Evolutionary conservation across 2,329 filamentous ascomycete genomes (phyloP), one percentile per base, ranked within the genome.

Genomic region (Scedosporium apiospermum): DNA sequence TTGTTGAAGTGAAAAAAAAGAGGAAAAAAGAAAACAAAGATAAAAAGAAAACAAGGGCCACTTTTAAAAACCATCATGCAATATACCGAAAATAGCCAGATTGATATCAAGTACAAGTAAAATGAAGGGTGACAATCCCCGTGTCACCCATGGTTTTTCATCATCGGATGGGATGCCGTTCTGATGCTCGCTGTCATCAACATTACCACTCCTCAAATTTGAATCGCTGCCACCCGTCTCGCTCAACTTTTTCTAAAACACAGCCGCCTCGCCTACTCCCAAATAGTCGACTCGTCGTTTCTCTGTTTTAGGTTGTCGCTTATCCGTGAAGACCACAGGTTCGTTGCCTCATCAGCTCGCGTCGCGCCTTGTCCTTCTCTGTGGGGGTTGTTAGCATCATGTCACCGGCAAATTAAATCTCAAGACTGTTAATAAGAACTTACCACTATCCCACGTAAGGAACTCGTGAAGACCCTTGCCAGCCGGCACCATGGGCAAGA

Each of bases 401-500:
- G 38, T 27, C 38, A 57, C 3, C 1, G 26, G 16, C 23, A 2
- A 26, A 57, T 46, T 5, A 49, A 46, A 9, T 23, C 9, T 14
- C 3, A 30, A n/a, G 18, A 34, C 21, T 16, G 30, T 7, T 6
- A 51, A 16, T 10, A 53, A 55, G 16, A 61, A 76, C 86, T 75
- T 81, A 88, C 86, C 84, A 78, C 86, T 82, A 74, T 96, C 91
- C 76, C 91, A 96, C 18, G 93, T 84, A 72, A 98, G 81, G 78
- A 98, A 97, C 76, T 98, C 95, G 73, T 98, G 91, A 70, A 99
- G 81, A 64, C 83, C 93, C 65, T 84, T 88, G 44, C 95, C 95
- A 46, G 86, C 88, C 3, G 93, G 93, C 57, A 99, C 95, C 95
- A 98, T 98, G 44, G 95, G 95, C 71, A 98, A 79, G n/a, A 99